Evolutionary conservation across 2,329 filamentous ascomycete genomes (phyloP).

Genomic region (Cadophora malorum): DNA sequence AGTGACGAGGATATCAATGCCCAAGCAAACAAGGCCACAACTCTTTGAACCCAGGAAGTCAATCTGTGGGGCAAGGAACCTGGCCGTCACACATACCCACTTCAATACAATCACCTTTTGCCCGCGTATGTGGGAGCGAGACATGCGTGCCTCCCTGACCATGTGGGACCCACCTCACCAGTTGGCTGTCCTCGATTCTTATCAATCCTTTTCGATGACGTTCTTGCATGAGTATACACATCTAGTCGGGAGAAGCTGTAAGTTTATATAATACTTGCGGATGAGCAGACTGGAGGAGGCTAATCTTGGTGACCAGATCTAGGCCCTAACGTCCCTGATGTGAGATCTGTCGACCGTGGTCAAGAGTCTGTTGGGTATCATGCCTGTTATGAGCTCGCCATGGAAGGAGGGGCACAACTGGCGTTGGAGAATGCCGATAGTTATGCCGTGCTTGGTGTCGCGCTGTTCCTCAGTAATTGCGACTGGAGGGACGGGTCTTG

Average conservation of each 20-base stretch:
- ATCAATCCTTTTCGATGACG: neutral
- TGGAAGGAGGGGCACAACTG: neutral
- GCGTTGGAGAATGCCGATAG: neutral
- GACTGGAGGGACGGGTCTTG: conserved; percentile 7
- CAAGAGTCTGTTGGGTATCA: neutral
- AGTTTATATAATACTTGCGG: neutral
- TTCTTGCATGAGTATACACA: conserved; percentile 10
- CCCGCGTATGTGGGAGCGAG: neutral
- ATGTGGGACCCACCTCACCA: neutral
- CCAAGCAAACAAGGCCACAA: neutral
- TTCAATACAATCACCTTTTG: conserved; percentile 15
- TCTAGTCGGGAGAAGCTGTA: neutral
- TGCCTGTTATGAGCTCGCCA: neutral
- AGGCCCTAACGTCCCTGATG: neutral
- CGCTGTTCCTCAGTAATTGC: neutral
- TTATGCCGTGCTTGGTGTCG: neutral
- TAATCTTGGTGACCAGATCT: neutral
- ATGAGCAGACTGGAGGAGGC: neutral
- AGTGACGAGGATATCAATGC: neutral
- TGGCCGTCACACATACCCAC: neutral
- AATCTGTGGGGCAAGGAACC: neutral
- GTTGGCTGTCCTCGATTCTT: neutral
- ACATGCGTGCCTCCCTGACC: neutral
- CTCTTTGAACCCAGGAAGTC: neutral
- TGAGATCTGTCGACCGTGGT: neutral